Conservation (phyloP, 768 basidiomycete genomes). For the Tulasnella sp. region DNA sequence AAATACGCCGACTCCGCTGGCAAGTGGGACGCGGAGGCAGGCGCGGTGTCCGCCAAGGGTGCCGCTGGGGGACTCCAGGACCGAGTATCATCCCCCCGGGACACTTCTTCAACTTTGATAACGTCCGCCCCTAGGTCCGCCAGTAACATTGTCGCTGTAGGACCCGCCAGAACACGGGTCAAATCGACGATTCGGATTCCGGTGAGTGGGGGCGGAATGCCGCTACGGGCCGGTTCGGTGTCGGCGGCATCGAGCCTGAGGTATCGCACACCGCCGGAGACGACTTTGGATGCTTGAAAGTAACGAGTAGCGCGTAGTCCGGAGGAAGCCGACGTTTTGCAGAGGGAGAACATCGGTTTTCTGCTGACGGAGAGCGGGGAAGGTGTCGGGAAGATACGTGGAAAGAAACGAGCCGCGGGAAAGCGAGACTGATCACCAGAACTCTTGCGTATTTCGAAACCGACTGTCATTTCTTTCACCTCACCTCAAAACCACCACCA, state of each 20-base stretch:
- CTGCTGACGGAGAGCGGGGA: background rate
- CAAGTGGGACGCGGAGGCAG: slow-evolving; percentile 56
- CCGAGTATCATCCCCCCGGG: slow-evolving; percentile 85
- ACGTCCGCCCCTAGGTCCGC: slow-evolving; percentile 86
- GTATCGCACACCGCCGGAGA: background rate
- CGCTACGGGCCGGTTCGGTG: background rate
- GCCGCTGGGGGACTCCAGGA: slow-evolving; percentile 44
- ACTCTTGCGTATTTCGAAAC: background rate
- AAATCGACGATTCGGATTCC: slow-evolving; percentile 84
- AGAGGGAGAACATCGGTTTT: slow-evolving; percentile 17
- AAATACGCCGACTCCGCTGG: slow-evolving; percentile 94
- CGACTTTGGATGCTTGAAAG: background rate
- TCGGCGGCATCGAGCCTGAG: background rate
- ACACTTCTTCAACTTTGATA: slow-evolving; percentile 81
- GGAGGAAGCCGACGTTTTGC: background rate
- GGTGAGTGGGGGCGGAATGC: slow-evolving; percentile 59
- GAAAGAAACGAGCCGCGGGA: background rate
- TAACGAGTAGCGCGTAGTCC: background rate
- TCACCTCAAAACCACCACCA: background rate
- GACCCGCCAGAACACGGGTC: slow-evolving; percentile 87
- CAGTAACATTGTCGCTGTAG: slow-evolving; percentile 89
- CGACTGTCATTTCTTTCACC: background rate
- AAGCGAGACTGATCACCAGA: background rate
- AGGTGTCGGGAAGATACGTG: background rate
- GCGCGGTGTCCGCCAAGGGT: slow-evolving; percentile 42